Conservation (phyloP, 2,329 filamentous ascomycete species). For the Hypoxylon sp. region DNA sequence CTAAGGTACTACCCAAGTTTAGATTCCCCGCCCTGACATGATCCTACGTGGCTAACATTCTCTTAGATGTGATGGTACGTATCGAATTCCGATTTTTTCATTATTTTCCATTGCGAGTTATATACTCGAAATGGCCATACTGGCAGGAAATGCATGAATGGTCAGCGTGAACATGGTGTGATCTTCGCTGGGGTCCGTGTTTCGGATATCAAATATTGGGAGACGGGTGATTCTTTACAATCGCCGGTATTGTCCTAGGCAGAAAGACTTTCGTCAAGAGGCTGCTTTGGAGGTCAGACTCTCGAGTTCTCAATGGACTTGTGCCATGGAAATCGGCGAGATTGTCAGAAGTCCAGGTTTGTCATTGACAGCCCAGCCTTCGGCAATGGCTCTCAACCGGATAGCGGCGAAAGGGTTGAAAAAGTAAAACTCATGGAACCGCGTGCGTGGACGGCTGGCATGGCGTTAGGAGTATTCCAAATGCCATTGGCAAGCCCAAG, state of each 20-base stretch:
- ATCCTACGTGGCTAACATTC: conserved; percentile 54
- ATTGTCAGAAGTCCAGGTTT: neutral
- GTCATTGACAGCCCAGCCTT: neutral
- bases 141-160: conserved; percentile 12
- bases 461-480: neutral
- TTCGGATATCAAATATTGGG: conserved; percentile 10
- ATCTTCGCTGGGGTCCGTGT: neutral
- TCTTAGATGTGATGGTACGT: conserved; percentile 75
- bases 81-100: conserved; percentile 44
- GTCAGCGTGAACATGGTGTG: conserved; percentile 1
- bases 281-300: conserved; percentile 5
- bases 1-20: conserved; percentile 68
- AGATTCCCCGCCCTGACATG: conserved; percentile 24
- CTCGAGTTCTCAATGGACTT: conserved; percentile 11
- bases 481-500: conserved; percentile 12
- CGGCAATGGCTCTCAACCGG: neutral
- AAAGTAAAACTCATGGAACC: neutral
- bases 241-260: neutral
- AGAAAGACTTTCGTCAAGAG: conserved; percentile 10
- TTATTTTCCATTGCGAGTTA: conserved; percentile 36
- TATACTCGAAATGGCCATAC: conserved; percentile 16
- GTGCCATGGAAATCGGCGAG: neutral
- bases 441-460: neutral
- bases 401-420: neutral
- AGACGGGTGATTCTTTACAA: conserved; percentile 1